Conservation (phyloP, 2,329 filamentous ascomycete species). For the Pleurostoma richardsiae region DNA sequence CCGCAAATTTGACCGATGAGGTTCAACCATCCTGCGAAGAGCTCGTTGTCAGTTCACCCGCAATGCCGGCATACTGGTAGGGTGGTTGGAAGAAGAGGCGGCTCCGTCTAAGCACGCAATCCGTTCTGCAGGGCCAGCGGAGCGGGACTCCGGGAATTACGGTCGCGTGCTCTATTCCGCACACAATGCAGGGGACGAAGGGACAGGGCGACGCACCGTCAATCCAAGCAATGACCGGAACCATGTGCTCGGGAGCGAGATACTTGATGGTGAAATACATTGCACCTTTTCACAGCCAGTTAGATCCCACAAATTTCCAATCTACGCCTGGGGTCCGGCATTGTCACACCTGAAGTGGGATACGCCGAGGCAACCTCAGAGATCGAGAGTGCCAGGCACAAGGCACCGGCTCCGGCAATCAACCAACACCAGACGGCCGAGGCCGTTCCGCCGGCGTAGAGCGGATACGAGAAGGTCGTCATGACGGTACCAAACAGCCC, state of each 20-base stretch:
- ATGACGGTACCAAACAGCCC: conserved; percentile 51
- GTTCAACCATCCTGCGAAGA: conserved; percentile 36
- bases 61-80: background rate
- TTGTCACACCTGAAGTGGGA: conserved; percentile 44
- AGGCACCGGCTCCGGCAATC: conserved; percentile 49
- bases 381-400: conserved; percentile 49
- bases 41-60: background rate
- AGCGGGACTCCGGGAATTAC: too few relatives aligned
- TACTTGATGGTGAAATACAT: conserved; percentile 52
- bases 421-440: conserved; percentile 55
- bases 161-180: too few relatives aligned
- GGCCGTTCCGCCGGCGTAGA: conserved; percentile 46
- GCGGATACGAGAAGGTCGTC: conserved; percentile 49
- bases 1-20: conserved; percentile 44
- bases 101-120: too few relatives aligned
- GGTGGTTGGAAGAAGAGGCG: too few relatives aligned
- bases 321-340: background rate
- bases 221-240: conserved; percentile 45
- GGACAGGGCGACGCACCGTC: conserved; percentile 12
- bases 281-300: conserved; percentile 20
- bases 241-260: conserved; percentile 39
- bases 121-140: too few relatives aligned
- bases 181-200: too few relatives aligned
- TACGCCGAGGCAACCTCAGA: conserved; percentile 54
- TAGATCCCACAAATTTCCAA: background rate